A percentile compares a stretch with the other conserved stretches of the same genome.
Evolutionary conservation across 2,329 filamentous ascomycete species (phyloP).

Genomic region (Neophaeococcomyces mojaviensis): DNA sequence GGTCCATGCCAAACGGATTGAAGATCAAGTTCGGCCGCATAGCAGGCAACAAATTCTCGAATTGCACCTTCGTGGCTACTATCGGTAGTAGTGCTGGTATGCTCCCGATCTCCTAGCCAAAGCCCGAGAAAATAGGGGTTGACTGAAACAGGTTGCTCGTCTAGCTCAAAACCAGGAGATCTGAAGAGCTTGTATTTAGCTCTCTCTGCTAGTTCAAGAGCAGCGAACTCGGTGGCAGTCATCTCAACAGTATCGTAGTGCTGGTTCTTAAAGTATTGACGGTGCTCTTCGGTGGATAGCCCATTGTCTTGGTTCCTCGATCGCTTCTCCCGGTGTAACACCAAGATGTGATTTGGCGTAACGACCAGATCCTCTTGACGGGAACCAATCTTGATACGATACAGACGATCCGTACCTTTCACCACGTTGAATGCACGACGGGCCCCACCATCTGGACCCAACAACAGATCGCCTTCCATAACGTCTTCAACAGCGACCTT

Average conservation of each 20-base stretch:
- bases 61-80: too few relatives aligned
- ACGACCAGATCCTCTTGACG: constrained; percentile 43
- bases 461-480: constrained; percentile 41
- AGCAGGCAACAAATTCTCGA: too few relatives aligned
- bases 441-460: constrained; percentile 43
- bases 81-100: too few relatives aligned
- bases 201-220: constrained; percentile 32
- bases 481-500: constrained; percentile 44
- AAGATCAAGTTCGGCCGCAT: too few relatives aligned
- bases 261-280: constrained; percentile 15
- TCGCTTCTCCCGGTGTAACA: constrained; percentile 34
- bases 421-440: constrained; percentile 46
- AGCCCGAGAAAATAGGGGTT: too few relatives aligned
- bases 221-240: constrained; percentile 40
- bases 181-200: constrained; percentile 31
- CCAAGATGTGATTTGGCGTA: constrained; percentile 44
- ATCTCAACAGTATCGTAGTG: constrained; percentile 39
- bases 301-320: too few relatives aligned
- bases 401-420: constrained; percentile 40
- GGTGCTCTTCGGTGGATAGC: too few relatives aligned
- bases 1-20: too few relatives aligned
- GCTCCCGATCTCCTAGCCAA: too few relatives aligned
- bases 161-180: constrained; percentile 11
- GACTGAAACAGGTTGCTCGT: too few relatives aligned
- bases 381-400: constrained; percentile 41